phyloP scores from a whole-genome alignment of 2,329 filamentous ascomycete genomes.

The Plenodomus lindquistii region DNA sequence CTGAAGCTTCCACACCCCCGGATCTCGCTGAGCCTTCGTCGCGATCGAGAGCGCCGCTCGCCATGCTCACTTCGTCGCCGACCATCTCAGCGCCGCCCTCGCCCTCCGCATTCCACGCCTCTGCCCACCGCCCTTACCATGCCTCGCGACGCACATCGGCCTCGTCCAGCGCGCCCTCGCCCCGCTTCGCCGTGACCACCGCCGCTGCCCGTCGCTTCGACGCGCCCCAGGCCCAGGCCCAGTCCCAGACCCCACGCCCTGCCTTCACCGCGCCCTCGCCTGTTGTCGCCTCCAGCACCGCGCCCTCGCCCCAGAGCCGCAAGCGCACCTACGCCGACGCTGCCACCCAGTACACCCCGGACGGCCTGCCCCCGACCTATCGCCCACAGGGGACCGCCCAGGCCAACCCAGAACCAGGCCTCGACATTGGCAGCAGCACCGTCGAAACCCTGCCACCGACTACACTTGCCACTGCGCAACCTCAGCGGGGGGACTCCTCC shows the following conservation, averaged over 20 bases:
- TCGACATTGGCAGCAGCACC: slow-evolving; percentile 3
- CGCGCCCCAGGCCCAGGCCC: too few species aligned
- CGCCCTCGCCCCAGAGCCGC: slow-evolving; percentile 30
- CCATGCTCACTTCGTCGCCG: slow-evolving; percentile 44
- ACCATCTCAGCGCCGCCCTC: slow-evolving; percentile 44
- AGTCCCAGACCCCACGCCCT: slow-evolving; percentile 24
- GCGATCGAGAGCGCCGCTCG: slow-evolving; percentile 14
- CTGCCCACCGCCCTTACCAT: slow-evolving; percentile 37
- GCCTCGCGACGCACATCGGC: slow-evolving; percentile 38
- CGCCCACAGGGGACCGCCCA: slow-evolving; percentile 18
- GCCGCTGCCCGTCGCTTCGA: slow-evolving; percentile 33
- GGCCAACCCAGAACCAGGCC: background rate
- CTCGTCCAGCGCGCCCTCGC: slow-evolving; percentile 35
- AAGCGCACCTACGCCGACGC: slow-evolving; percentile 52
- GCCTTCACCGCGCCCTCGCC: slow-evolving; percentile 28
- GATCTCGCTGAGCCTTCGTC: slow-evolving; percentile 4
- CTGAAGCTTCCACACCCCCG: slow-evolving; percentile 4
- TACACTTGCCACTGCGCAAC: slow-evolving; percentile 23
- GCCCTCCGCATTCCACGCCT: slow-evolving; percentile 40
- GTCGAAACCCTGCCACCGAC: slow-evolving; percentile 11
- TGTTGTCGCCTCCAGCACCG: slow-evolving; percentile 23
- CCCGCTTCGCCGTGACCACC: slow-evolving; percentile 39
- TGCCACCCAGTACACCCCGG: slow-evolving; percentile 60
- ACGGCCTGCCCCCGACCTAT: slow-evolving; percentile 51
- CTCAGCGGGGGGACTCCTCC: slow-evolving; percentile 37